Evolutionary conservation across 2,329 filamentous ascomycete species (phyloP), one percentile per base, ranked within the genome.

Genomic region (Arthrobotrys iridis): DNA sequence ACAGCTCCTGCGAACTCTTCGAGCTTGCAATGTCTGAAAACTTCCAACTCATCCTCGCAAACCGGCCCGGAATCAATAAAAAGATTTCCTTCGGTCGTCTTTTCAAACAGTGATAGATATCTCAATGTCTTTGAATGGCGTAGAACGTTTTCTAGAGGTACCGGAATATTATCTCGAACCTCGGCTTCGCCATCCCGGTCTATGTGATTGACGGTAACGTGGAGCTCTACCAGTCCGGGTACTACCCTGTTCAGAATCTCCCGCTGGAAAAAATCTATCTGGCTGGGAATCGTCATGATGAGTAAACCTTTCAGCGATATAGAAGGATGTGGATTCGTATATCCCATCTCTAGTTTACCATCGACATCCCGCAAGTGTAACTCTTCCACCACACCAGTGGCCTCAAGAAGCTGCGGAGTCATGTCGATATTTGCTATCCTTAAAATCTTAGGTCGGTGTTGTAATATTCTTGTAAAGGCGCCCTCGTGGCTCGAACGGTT

Each of bases 91-190:
- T 52, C n/a, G 0, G 35, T 26, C 1, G 43, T 62, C 4, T 62
- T 52, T 26, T 71, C 45, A 28, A 71, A 63, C 3, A 71, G 13
- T 4, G 66, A 71, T 13, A 71, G 24, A 24, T 45, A 55, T 46
- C 24, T 62, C 18, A 71, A 28, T 11, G 66, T 63, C 24, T 57
- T 13, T 4, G 37, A 18, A 18, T 71, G 66, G 8, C 45, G 45
- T 5, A 55, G n/a, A n/a, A 71, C 30, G 13, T 63, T 45, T 33
- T 71, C 45, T 3, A 41, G 24, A 4, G 45, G 33, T 8, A 71
- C 45, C 1, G 57, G 57, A 15, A 55, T 63, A 8, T 48, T 63
- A 18, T 71, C 66, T 7, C 66, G 45, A 55, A 55, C 7, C 33
- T 57, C 57, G 4, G 24, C 15, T 18, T 41, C 57, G 1, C 24